phyloP scores from a whole-genome alignment of 2,329 filamentous ascomycete genomes.

The Lecanicillium sp. region DNA sequence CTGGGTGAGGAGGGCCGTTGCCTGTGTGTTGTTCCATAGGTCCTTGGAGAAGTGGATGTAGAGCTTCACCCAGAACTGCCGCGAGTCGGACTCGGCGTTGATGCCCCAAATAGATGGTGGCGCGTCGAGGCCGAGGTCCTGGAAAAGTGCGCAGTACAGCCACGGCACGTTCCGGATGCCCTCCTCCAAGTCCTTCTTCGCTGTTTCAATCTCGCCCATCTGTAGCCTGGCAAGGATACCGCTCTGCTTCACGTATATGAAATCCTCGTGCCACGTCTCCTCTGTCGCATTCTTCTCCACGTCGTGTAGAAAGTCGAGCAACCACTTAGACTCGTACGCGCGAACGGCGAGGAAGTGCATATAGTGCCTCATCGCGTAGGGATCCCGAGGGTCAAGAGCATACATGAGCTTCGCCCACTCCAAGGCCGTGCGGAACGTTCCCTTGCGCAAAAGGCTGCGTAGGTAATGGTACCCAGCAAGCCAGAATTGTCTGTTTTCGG shows the following conservation, averaged over 20 bases:
- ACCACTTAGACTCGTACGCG: slow-evolving; percentile 67
- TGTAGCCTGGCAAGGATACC: slow-evolving; percentile 71
- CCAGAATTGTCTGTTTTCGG: slow-evolving; percentile 90
- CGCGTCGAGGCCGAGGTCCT: slow-evolving; percentile 70
- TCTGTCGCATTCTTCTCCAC: slow-evolving; percentile 27
- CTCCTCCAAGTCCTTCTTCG: slow-evolving; percentile 56
- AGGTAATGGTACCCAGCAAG: slow-evolving; percentile 87
- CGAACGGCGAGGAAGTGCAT: slow-evolving; percentile 82
- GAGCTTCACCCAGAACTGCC: slow-evolving; percentile 63
- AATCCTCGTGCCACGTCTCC: slow-evolving; percentile 31
- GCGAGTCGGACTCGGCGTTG: slow-evolving; percentile 55
- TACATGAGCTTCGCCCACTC: slow-evolving; percentile 90
- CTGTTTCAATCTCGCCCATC: slow-evolving; percentile 58
- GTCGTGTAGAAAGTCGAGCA: slow-evolving; percentile 60
- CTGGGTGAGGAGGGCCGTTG: slow-evolving; percentile 61
- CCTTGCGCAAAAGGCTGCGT: slow-evolving; percentile 75
- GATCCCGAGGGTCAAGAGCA: slow-evolving; percentile 68
- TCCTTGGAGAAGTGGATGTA: slow-evolving; percentile 74
- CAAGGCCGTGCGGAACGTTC: slow-evolving; percentile 87
- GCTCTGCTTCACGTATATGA: slow-evolving; percentile 69
- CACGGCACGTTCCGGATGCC: slow-evolving; percentile 75
- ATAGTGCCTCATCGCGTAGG: slow-evolving; percentile 74
- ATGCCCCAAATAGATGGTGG: slow-evolving; percentile 81
- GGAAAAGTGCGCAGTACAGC: slow-evolving; percentile 75
- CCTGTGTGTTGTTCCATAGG: slow-evolving; percentile 77